Conservation (phyloP, 352 stramenopile species). For the Plasmopara halstedii region DNA sequence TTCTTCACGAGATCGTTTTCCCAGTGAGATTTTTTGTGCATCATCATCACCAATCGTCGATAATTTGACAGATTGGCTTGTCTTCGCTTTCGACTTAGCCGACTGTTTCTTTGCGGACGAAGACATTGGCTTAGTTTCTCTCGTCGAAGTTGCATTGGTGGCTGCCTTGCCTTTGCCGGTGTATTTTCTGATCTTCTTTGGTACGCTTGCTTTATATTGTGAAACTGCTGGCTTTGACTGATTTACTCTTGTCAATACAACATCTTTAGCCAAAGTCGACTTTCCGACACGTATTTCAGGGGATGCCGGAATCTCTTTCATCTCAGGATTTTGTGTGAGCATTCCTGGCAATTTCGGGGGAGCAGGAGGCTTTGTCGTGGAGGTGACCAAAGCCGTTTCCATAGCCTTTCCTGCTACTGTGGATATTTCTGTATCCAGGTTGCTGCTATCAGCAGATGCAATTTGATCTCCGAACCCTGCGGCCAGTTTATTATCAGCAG, state of each 20-base stretch:
- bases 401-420: neutral
- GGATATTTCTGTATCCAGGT: neutral
- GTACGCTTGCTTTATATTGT: neutral
- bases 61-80: slow-evolving; percentile 2
- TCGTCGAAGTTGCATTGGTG: neutral
- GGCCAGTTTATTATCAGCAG: neutral
- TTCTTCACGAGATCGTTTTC: slow-evolving; percentile 31
- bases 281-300: slow-evolving; percentile 1
- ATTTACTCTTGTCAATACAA: slow-evolving; percentile 8
- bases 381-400: neutral
- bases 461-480: neutral
- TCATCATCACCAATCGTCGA: neutral
- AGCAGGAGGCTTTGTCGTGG: neutral
- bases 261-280: neutral
- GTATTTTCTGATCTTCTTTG: slow-evolving; percentile 20
- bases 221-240: slow-evolving; percentile 5
- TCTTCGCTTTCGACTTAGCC: slow-evolving; percentile 5
- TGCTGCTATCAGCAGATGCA: neutral
- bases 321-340: slow-evolving; percentile 28
- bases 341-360: neutral
- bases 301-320: slow-evolving; percentile 9
- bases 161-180: slow-evolving; percentile 8
- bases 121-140: slow-evolving; percentile 10
- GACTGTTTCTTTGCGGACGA: slow-evolving; percentile 3
- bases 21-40: neutral